Base-by-base conservation (phyloP, 2,329 filamentous ascomycete genomes). In the Phialocephala sp. region DNA sequence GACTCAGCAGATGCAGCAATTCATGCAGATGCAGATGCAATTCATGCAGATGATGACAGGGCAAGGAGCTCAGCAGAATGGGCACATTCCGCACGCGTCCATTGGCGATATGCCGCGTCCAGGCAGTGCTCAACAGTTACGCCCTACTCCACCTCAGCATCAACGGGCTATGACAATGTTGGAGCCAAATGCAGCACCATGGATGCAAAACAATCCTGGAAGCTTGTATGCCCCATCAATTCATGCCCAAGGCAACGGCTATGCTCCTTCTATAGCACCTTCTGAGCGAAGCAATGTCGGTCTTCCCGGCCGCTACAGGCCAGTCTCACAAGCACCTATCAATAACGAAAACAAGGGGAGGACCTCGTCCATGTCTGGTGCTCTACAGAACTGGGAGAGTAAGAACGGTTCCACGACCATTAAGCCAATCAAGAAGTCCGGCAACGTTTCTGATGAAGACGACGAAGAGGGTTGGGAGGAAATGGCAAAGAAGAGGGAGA, bases 271-370 rank as follows among this genome's bases (percentile, higher is more conserved):
- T 0, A 97, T 99, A 71, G 94, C 95, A 2, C 95, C 95, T 0
- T 97, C 93, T 5, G 95, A 98, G 80, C 90, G 95, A 67, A 98
- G 94, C 83, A 98, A 96, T 77, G 83, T 97, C 67, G 95, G 95
- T 18, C 85, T 97, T 60, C 93, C 95, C 9, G 90, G 92, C 37
- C 89, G 95, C 54, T 99, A 99, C 79, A 87, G 95, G 55, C 93
- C 95, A 1, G 94, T 98, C 0, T 93, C 92, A 0, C 89, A 90
- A 50, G 81, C 84, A 62, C 82, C 81, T 8, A 75, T 77, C 3
- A 47, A 63, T 11, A 69, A 67, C 5, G 68, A 73, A 70, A 77
- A 68, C 72, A 77, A 72, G 69, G 76, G 73, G 37, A 55, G 74
- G 68, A 67, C 76, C 45, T 67, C 74, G 27, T 71, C 71, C 65